Conservation (phyloP, 495 filamentous ascomycete genomes). For the Amorphotheca resinae region DNA sequence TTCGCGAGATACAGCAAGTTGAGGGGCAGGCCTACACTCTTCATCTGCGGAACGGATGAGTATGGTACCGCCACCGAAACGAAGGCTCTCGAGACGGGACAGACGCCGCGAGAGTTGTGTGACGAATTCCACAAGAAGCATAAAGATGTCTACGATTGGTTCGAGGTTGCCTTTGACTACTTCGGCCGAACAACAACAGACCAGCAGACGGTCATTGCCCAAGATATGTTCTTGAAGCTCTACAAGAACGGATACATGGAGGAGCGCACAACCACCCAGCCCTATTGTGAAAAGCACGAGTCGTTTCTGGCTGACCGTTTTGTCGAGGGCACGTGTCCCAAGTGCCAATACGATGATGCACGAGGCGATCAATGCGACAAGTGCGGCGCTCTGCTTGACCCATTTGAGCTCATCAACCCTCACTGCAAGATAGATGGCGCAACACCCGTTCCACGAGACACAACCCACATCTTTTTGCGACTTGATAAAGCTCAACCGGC, state of each 20-base stretch:
- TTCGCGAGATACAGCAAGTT: slow-evolving; percentile 39
- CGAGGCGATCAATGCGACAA: slow-evolving; percentile 77
- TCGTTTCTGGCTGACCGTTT: slow-evolving; percentile 88
- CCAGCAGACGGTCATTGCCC: slow-evolving; percentile 74
- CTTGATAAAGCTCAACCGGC: slow-evolving; percentile 68
- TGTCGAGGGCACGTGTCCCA: slow-evolving; percentile 79
- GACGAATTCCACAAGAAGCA: slow-evolving; percentile 79
- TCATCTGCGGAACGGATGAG: slow-evolving; percentile 62
- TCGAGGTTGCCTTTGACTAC: slow-evolving; percentile 69
- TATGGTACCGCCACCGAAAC: slow-evolving; percentile 84
- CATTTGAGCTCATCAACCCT: slow-evolving; percentile 47
- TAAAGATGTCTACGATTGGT: slow-evolving; percentile 79
- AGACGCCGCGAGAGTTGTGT: slow-evolving; percentile 57
- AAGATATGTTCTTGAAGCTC: slow-evolving; percentile 71
- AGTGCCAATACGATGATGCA: slow-evolving; percentile 70
- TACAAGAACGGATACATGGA: slow-evolving; percentile 64
- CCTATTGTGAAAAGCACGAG: slow-evolving; percentile 74
- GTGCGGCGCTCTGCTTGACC: slow-evolving; percentile 66
- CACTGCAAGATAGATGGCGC: slow-evolving; percentile 75
- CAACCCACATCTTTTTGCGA: slow-evolving; percentile 49
- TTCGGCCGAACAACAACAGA: slow-evolving; percentile 75
- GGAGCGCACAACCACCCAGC: slow-evolving; percentile 62
- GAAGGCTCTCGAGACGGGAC: slow-evolving; percentile 45
- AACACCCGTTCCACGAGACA: slow-evolving; percentile 56
- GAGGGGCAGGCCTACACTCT: slow-evolving; percentile 39